Conservation (phyloP, 495 filamentous ascomycete species). For the Hypoxylon intermedium region DNA sequence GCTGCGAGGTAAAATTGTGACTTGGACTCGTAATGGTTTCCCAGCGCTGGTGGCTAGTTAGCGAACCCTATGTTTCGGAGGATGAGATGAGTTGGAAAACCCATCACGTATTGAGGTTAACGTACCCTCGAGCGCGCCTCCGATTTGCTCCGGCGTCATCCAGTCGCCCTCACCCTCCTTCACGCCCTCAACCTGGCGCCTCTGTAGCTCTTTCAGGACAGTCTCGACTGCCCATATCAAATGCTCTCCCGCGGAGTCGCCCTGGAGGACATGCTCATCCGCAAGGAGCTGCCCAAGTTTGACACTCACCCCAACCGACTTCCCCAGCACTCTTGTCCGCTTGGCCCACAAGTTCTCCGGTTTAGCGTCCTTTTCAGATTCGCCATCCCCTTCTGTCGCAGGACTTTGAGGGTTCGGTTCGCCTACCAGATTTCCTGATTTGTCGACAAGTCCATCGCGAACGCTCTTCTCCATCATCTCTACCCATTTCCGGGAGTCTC, state of each 20-base stretch:
- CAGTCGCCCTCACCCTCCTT: slow-evolving; percentile 72
- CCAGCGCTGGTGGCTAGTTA: slow-evolving; percentile 64
- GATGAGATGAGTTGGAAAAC: not conserved
- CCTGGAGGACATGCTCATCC: slow-evolving; percentile 63
- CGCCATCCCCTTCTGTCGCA: slow-evolving; percentile 38
- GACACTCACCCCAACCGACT: slow-evolving; percentile 73
- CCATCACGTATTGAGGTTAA: slow-evolving; percentile 6
- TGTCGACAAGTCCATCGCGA: slow-evolving; percentile 55
- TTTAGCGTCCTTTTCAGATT: slow-evolving; percentile 32
- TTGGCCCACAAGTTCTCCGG: slow-evolving; percentile 63
- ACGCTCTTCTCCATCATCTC: slow-evolving; percentile 62
- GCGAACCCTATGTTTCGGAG: slow-evolving; percentile 12
- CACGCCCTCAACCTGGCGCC: slow-evolving; percentile 67
- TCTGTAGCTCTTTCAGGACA: slow-evolving; percentile 71
- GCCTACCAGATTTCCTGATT: slow-evolving; percentile 31
- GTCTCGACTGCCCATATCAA: slow-evolving; percentile 86
- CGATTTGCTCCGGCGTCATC: slow-evolving; percentile 75
- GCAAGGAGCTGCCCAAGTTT: slow-evolving; percentile 84
- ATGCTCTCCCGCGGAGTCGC: slow-evolving; percentile 71
- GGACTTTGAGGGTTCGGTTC: slow-evolving; percentile 21
- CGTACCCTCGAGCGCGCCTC: slow-evolving; percentile 72
- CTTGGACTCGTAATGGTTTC: slow-evolving; percentile 70
- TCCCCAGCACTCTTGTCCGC: slow-evolving; percentile 72
- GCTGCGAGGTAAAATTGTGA: slow-evolving; percentile 78
- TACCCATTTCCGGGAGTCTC: slow-evolving; percentile 68